Evolutionary conservation across 2,329 filamentous ascomycete genomes (phyloP).

Genomic region (Exophiala oligosperma): DNA sequence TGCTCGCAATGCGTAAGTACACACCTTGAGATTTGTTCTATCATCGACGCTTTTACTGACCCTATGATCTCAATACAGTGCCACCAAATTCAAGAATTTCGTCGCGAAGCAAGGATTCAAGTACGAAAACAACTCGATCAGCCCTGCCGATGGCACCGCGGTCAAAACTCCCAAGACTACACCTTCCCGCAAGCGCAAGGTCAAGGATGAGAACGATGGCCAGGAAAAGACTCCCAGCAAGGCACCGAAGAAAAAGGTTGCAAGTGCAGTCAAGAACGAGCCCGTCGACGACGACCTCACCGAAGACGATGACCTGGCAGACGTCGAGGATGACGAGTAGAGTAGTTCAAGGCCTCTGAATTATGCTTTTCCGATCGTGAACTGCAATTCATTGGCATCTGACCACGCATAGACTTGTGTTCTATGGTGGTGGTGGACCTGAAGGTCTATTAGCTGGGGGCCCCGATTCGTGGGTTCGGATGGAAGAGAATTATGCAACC

Average conservation of each 20-base stretch:
- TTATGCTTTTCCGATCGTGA: not conserved
- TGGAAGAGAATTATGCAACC: no score
- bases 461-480: no score
- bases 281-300: not conserved
- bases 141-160: not conserved
- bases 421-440: no score
- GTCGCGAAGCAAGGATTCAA: conserved; percentile 6
- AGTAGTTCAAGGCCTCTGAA: no score
- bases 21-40: not conserved
- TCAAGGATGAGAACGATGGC: not conserved
- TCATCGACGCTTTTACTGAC: not conserved
- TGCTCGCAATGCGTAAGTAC: conserved; percentile 21
- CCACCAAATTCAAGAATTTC: conserved; percentile 6
- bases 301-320: not conserved
- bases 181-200: conserved; percentile 4
- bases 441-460: no score
- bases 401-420: no score
- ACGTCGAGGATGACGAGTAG: not conserved
- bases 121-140: conserved; percentile 4
- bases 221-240: not conserved
- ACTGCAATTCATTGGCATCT: not conserved
- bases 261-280: not conserved
- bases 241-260: conserved; percentile 3
- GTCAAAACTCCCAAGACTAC: not conserved
- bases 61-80: not conserved